Evolutionary conservation across 2,329 filamentous ascomycete species (phyloP).

Genomic region (Trichophyton benhamiae): DNA sequence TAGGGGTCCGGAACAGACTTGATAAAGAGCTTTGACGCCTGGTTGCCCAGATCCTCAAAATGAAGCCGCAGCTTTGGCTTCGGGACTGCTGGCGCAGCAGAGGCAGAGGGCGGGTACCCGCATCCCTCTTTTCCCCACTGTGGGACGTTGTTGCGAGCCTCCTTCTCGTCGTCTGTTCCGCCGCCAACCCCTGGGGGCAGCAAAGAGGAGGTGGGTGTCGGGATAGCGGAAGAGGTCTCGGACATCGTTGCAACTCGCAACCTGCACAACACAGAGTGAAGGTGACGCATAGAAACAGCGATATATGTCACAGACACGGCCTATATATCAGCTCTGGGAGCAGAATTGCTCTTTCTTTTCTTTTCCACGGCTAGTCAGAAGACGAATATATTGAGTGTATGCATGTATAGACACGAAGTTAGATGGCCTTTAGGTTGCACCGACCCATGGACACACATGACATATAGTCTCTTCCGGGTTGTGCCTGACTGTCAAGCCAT

Average conservation of each 20-base stretch:
- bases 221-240: not conserved
- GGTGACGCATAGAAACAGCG: not conserved
- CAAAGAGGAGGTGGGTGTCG: not conserved
- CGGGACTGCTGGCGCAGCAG: conserved; percentile 12
- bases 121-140: not conserved
- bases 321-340: not conserved
- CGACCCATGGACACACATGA: not conserved
- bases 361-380: not conserved
- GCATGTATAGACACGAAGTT: not conserved
- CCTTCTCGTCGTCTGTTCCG: not conserved
- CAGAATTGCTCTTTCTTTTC: not conserved
- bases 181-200: not conserved
- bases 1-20: conserved; percentile 48
- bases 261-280: not conserved
- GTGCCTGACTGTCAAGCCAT: not conserved
- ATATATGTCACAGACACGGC: not conserved
- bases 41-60: conserved; percentile 22
- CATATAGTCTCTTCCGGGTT: not conserved
- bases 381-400: not conserved
- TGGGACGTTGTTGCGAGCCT: not conserved
- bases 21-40: conserved; percentile 57
- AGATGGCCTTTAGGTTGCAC: not conserved
- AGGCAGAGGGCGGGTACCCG: not conserved
- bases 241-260: not conserved
- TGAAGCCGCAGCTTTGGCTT: conserved; percentile 27